phyloP scores from a whole-genome alignment of 2,329 filamentous ascomycete species.

The Penicillium sp. region DNA sequence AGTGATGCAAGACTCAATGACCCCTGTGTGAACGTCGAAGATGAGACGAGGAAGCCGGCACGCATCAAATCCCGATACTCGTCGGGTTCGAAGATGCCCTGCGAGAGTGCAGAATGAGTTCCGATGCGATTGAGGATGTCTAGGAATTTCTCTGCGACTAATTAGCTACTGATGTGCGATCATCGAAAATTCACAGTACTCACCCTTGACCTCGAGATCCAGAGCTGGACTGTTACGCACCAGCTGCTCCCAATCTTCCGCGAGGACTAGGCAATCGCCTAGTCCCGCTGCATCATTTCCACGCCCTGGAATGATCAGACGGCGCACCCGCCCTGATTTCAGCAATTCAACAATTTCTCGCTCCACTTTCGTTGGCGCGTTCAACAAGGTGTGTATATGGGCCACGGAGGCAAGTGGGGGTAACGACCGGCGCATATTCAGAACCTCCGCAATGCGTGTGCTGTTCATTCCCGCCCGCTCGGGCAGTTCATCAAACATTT shows the following conservation, averaged over 20 bases:
- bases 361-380: conserved; percentile 59
- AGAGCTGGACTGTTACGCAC: conserved; percentile 38
- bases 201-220: conserved; percentile 37
- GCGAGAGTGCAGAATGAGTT: conserved; percentile 48
- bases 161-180: not conserved
- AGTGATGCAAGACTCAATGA: conserved; percentile 45
- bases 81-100: conserved; percentile 44
- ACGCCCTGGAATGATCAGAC: conserved; percentile 57
- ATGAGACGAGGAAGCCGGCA: conserved; percentile 56
- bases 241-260: conserved; percentile 52
- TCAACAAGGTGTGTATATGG: conserved; percentile 59
- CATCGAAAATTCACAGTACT: not conserved
- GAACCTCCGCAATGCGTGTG: conserved; percentile 57
- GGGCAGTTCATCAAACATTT: conserved; percentile 59
- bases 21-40: conserved; percentile 42
- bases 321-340: conserved; percentile 52
- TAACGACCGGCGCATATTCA: conserved; percentile 56
- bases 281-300: conserved; percentile 57
- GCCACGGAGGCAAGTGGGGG: conserved; percentile 61
- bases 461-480: conserved; percentile 61
- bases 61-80: conserved; percentile 52
- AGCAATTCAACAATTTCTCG: conserved; percentile 58
- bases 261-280: conserved; percentile 59
- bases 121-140: conserved; percentile 48
- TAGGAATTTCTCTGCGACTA: conserved; percentile 49